Conservation (phyloP, 139 green algal species). For the Tetratostichococcus sp. region DNA sequence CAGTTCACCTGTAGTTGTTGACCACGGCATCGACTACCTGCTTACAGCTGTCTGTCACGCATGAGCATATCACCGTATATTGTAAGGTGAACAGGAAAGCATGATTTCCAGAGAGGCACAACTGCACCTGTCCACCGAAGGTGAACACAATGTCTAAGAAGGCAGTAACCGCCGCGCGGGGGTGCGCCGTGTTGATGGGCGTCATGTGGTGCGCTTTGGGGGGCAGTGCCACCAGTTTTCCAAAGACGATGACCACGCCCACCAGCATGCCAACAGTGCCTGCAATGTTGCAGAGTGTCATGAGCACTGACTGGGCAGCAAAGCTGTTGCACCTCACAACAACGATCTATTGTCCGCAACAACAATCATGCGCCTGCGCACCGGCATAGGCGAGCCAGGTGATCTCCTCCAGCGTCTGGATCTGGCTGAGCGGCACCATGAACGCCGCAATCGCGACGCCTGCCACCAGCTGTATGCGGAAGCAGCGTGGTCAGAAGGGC, state of each 20-base stretch:
- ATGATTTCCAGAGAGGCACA: not conserved
- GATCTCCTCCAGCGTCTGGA: slow-evolving; percentile 1
- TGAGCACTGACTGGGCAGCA: too few relatives aligned
- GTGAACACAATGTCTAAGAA: not conserved
- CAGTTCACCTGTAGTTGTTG: not conserved
- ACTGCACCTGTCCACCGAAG: not conserved
- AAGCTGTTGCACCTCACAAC: too few relatives aligned
- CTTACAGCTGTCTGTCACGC: too few relatives aligned
- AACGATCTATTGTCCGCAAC: too few relatives aligned
- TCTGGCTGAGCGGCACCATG: slow-evolving; percentile 1
- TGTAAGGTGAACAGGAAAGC: not conserved
- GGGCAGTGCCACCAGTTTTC: not conserved
- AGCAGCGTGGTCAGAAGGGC: not conserved
- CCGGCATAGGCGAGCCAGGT: not conserved
- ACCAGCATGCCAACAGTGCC: not conserved
- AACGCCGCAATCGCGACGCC: not conserved
- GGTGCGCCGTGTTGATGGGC: not conserved
- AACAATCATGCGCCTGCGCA: not conserved
- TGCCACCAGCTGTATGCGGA: not conserved
- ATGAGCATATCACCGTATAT: too few relatives aligned
- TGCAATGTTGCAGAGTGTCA: not conserved
- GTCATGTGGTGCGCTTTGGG: not conserved
- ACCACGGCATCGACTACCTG: too few relatives aligned
- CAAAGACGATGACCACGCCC: not conserved
- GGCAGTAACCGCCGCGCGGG: not conserved